Base-by-base conservation (phyloP, 1,284 basidiomycete species). In the Stygiomarasmius scandens region DNA sequence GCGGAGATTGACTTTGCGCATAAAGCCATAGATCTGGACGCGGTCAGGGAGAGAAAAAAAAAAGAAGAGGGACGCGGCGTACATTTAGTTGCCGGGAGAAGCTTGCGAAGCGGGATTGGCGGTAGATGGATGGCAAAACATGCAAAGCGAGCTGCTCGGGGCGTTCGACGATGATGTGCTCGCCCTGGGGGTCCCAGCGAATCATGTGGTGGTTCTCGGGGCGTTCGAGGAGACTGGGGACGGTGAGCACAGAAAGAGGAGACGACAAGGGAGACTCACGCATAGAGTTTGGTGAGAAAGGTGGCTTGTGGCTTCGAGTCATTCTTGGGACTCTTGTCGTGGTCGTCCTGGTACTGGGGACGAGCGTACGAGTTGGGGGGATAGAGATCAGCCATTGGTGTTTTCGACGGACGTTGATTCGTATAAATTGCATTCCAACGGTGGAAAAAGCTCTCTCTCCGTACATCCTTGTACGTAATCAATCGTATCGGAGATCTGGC, bases 81-180 rank as follows among this genome's bases (percentile, higher is more conserved):
- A 95, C 93, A 76, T 95, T 95, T 69, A 95, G 85, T 82, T 95
- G 93, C 73, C 93, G 86, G 61, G 92, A 94, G 81, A 95, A 95
- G 80, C 89, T 92, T 45, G 93, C 93, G 73, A 95, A 95, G 76
- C 93, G 84, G 70, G 90, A 95, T 82, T 95, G 93, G 67, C 93
- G 87, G 74, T 95, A 95, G 54, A 95, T 89, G 66, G 87, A 87
- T 50, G 93, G 93, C 61, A 95, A 84, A 68, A 95, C 90, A 72
- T 95, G 92, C 54, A 93, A 83, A 1, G 92, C 92, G 56, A 95
- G 86, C 72, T 94, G 92, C 69, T 93, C 92, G 61, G 93, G 93
- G 27, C 89, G 81, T 69, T 95, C 93, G 58, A 95, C 93, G 72
- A 95, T 93, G 80, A 95, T 95, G 67, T 93, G 89, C 70, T 93